These are phyloP conservation scores for Isatis lusitanica DNA, from an alignment of 441 rosid genomes.

Conservation along the genomic window DNA sequence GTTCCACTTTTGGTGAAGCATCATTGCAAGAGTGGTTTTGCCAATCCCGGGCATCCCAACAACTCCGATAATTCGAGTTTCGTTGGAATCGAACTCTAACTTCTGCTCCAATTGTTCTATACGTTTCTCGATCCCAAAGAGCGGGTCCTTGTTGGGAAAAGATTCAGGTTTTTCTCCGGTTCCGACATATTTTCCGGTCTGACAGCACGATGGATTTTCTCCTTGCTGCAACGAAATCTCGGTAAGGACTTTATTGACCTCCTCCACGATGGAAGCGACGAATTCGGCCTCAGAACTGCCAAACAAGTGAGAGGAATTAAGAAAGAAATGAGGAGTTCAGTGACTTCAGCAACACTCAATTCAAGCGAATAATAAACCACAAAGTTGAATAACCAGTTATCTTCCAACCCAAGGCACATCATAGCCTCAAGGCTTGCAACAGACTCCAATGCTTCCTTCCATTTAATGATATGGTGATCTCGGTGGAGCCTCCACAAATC, in stretches of 20 bases:
- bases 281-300: neutral
- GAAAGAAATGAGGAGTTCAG: too few species aligned
- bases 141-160: too few species aligned
- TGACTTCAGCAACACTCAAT: neutral
- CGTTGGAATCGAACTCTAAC: neutral
- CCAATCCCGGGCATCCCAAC: conserved; percentile 14
- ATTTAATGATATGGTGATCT: neutral
- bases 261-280: neutral
- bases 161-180: too few species aligned
- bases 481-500: neutral
- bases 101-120: neutral
- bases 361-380: too few species aligned
- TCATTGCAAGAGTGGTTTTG: conserved; percentile 19
- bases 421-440: neutral
- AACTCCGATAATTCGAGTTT: conserved; percentile 17
- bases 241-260: neutral
- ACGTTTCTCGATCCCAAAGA: neutral
- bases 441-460: conserved; percentile 22
- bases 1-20: conserved; percentile 1
- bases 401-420: neutral
- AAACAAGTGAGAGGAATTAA: neutral
- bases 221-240: too few species aligned
- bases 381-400: too few species aligned
- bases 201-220: too few species aligned
- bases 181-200: too few species aligned